Evolutionary conservation across 805 yeast species (phyloP).

Genomic region (Nakazawaea ishiwadae): DNA sequence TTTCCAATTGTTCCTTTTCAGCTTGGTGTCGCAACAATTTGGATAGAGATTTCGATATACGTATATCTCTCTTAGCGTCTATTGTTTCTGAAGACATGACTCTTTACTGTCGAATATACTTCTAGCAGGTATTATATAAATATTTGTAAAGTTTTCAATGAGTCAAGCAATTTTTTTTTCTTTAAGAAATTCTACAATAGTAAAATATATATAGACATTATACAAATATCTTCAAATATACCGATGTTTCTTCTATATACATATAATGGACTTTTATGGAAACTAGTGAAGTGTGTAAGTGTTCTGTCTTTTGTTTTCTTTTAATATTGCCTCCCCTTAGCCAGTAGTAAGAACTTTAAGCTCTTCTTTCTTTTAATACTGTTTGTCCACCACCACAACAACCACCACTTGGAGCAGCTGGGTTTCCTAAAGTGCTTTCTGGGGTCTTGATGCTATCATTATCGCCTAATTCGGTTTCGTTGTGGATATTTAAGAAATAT

Average conservation of each 20-base stretch:
- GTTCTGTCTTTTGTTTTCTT: too few species aligned
- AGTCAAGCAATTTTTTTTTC: too few species aligned
- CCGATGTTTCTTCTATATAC: too few species aligned
- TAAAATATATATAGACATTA: too few species aligned
- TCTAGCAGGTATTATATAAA: too few species aligned
- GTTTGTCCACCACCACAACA: conserved; percentile 51
- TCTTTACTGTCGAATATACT: too few species aligned
- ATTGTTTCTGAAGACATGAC: not conserved
- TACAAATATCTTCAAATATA: not conserved
- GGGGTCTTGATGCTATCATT: conserved; percentile 69
- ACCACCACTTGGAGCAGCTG: conserved; percentile 38
- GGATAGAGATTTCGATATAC: conserved; percentile 70
- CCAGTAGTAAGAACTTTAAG: too few species aligned
- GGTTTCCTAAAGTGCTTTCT: conserved; percentile 23
- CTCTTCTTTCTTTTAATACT: conserved; percentile 22
- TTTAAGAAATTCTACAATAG: too few species aligned
- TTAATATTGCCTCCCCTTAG: too few species aligned
- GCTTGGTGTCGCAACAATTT: conserved; percentile 89
- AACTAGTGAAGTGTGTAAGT: too few species aligned
- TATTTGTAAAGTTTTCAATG: not conserved
- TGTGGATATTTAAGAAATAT: conserved; percentile 64
- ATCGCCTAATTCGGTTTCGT: conserved; percentile 85
- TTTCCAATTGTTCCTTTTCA: conserved; percentile 52
- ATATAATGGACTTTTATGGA: too few species aligned
- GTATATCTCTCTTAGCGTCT: conserved; percentile 35